phyloP scores from a whole-genome alignment of 805 yeast species.

The Candida nemodendra region DNA sequence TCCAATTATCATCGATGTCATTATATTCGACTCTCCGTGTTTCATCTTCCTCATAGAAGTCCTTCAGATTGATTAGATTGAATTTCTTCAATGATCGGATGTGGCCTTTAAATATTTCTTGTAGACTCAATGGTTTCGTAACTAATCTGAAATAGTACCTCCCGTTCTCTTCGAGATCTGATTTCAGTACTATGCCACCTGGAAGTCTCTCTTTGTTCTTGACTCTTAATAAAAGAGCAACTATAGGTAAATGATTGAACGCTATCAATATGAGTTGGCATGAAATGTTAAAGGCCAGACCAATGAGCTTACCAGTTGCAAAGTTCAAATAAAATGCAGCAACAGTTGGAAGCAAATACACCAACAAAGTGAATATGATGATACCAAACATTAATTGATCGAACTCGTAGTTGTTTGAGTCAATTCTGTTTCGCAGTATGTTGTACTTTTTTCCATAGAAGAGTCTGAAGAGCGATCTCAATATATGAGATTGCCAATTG shows the following conservation, averaged over 20 bases:
- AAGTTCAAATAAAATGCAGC: slow-evolving; percentile 79
- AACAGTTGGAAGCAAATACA: slow-evolving; percentile 83
- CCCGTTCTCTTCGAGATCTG: slow-evolving; percentile 1
- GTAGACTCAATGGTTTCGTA: slow-evolving; percentile 27
- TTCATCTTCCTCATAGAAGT: slow-evolving; percentile 8
- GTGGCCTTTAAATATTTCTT: slow-evolving; percentile 30
- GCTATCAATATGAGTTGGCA: slow-evolving; percentile 61
- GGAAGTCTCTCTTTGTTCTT: slow-evolving; percentile 72
- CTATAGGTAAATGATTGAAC: slow-evolving; percentile 83
- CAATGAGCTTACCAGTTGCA: slow-evolving; percentile 54
- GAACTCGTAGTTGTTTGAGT: slow-evolving; percentile 76
- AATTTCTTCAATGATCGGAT: slow-evolving; percentile 28
- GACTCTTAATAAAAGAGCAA: slow-evolving; percentile 72
- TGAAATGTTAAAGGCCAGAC: slow-evolving; percentile 46
- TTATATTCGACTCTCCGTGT: slow-evolving; percentile 2
- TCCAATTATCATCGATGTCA: slow-evolving; percentile 29
- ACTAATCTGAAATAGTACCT: slow-evolving; percentile 20
- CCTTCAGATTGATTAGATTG: slow-evolving; percentile 26
- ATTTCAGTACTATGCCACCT: slow-evolving; percentile 46
- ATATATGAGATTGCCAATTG: slow-evolving; percentile 65
- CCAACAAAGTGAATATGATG: slow-evolving; percentile 72
- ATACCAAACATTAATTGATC: slow-evolving; percentile 91
- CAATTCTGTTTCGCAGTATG: slow-evolving; percentile 80
- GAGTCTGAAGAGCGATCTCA: slow-evolving; percentile 74
- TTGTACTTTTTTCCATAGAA: slow-evolving; percentile 90